These are phyloP conservation scores for Salix brachista DNA, from an alignment of 345 rosid genomes.

Conservation along the genomic window DNA sequence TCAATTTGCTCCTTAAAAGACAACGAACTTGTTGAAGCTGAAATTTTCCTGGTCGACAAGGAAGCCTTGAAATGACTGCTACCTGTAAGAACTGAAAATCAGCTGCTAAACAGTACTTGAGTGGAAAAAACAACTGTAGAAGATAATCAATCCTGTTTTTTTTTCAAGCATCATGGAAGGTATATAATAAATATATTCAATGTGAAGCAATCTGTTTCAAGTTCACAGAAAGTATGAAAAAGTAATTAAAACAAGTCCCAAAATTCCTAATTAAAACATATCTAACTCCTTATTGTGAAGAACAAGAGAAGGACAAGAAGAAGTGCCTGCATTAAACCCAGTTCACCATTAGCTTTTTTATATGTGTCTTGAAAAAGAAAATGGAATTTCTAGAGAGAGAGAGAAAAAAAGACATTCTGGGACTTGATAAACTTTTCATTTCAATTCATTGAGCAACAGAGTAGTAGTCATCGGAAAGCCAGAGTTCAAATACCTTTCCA, in stretches of 20 bases:
- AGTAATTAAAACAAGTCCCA: neutral
- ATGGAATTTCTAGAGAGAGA: neutral
- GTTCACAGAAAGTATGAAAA: too few relatives aligned
- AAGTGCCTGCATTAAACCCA: neutral
- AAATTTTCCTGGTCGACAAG: constrained; percentile 9
- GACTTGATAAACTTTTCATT: neutral
- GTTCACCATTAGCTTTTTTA: neutral
- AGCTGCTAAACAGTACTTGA: neutral
- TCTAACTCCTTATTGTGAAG: neutral
- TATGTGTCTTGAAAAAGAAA: too few relatives aligned
- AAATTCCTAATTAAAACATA: neutral
- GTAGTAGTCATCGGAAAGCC: neutral
- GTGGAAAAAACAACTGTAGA: neutral
- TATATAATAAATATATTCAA: neutral
- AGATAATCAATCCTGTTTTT: too few relatives aligned
- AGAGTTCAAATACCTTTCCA: neutral
- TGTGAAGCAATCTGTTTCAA: neutral
- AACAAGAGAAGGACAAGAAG: neutral
- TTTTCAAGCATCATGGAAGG: neutral
- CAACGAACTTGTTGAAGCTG: constrained; percentile 14
- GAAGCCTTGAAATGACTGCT: neutral
- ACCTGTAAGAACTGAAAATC: constrained; percentile 5
- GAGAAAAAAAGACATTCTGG: neutral
- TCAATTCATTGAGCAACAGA: neutral
- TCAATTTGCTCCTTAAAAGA: constrained; percentile 13